Base-by-base conservation (phyloP, 164 flowering plant genomes). In the Stephania yunnanensis region DNA sequence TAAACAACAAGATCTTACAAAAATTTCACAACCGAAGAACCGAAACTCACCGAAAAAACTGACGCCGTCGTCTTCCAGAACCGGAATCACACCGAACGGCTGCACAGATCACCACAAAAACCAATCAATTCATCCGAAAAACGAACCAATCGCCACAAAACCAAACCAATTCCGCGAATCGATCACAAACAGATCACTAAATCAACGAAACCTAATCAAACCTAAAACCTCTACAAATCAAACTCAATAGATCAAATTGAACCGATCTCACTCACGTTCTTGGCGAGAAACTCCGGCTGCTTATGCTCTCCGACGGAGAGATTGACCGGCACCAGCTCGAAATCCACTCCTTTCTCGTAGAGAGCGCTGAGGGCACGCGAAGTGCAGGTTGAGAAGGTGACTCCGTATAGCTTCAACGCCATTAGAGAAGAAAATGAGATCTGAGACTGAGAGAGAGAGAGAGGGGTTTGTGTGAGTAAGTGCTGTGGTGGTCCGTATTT, bases 41-140 rank as follows among this genome's bases (percentile, higher is more conserved):
- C 0, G 5, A 71, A 11, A 75, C 75, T 68, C 77, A 85, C 91
- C 91, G 58, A 88, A 88, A 25, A 88, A 72, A 7, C 80, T 86
- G 46, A 88, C 71, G 78, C 87, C 89, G 0, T 78, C 87, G 61
- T 88, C 89, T 81, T 85, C 89, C 1, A 87, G 82, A 1, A 76
- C 86, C 7, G 87, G 89, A 72, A 87, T 76, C 78, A 71, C 83
- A 64, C 89, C 90, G 64, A 87, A 86, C 12, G 90, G 90, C 90
- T 87, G 84, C 80, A 78, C 2, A 45, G 36, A 45, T 48, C 6
- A 65, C 30, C 1, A 22, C 29, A 48, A 67, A 42, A n/a, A 70
- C 50, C 6, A 42, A 7, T 68, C 7, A 17, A 42, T 68, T 8
- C 13, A 25, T 25, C 25, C 25, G 25, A 25, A 25, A 25, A 25